These are phyloP conservation scores for Melanogaster broomeanus DNA, from an alignment of 768 basidiomycete genomes.

Conservation along the genomic window DNA sequence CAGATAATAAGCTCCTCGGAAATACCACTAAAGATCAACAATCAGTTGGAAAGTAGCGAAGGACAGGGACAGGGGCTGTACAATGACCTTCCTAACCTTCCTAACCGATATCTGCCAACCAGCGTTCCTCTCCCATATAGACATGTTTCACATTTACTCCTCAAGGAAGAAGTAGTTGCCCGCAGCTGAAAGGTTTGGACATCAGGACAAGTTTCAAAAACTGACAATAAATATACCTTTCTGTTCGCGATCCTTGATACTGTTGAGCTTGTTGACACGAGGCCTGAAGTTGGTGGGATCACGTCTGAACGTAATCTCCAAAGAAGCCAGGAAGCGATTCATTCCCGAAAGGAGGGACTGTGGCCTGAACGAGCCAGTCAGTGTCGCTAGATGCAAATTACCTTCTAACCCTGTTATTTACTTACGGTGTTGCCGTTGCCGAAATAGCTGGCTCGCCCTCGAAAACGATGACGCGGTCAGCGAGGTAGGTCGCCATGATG, in stretches of 20 bases:
- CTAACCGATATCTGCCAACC: not conserved
- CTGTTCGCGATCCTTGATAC: constrained; percentile 87
- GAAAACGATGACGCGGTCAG: constrained; percentile 95
- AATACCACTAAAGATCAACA: constrained; percentile 7
- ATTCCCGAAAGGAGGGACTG: constrained; percentile 95
- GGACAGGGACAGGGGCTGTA: constrained; percentile 7
- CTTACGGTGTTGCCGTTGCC: constrained; percentile 90
- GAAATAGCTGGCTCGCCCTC: constrained; percentile 83
- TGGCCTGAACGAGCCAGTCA: constrained; percentile 52
- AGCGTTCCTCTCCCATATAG: not conserved
- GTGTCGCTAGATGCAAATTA: not conserved
- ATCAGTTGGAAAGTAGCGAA: constrained; percentile 7
- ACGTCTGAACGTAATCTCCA: constrained; percentile 97
- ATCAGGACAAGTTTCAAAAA: constrained; percentile 7
- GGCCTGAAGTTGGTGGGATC: constrained; percentile 95
- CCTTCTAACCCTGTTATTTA: constrained; percentile 10
- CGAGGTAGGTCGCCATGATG: constrained; percentile 99
- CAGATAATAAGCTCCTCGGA: constrained; percentile 6
- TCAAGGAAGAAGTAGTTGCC: constrained; percentile 95
- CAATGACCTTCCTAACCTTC: constrained; percentile 14
- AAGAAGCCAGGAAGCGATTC: constrained; percentile 94
- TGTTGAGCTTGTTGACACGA: constrained; percentile 82
- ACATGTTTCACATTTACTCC: constrained; percentile 45
- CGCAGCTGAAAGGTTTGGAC: constrained; percentile 45
- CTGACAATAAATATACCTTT: constrained; percentile 55